Evolutionary conservation across 805 yeast genomes (phyloP), one percentile per base, ranked within the genome.

Genomic region (Crinitomyces ghanaensis): DNA sequence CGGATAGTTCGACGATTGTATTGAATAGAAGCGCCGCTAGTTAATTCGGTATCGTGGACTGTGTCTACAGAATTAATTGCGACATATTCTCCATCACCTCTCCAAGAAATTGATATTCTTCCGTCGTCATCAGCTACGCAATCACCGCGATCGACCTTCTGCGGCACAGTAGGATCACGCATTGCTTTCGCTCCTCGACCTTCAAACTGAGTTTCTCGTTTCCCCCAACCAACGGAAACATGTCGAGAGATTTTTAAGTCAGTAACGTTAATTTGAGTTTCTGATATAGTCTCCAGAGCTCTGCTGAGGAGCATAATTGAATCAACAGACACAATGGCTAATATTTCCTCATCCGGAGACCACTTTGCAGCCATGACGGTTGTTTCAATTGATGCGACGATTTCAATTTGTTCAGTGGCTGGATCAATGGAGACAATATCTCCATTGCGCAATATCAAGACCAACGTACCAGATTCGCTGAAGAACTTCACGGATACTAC

Each of bases 151-250:
- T 88, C 93, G 3, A 74, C 69, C 42, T 67, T 70, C 23, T 72
- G 70, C 0, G 77, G 77, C 57, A 88, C 77, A 0, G 98, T 91
- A 19, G 97, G 98, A 56, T 91, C 98, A 48, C 75, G 64, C 24
- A 63, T 41, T 5, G 69, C 66, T 48, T 77, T 77, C 19, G 81
- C 91, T 42, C 98, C 98, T 49, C 71, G 77, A 33, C 99, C 99
- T 56, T 79, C 75, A 56, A 91, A 91, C 59, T 91, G 99, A 0
- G 99, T 91, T 54, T 88, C 97, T 45, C 78, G 77, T 41, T 79
- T 81, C 50, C 99, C 99, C 99, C 99, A 91, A 17, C 99, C 99
- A 27, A 91, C 95, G 18, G 88, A 77, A 23, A 91, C 95, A 51
- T 91, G 95, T 44, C 75, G 77, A 2, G 85, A 76, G 20, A 65